Base-by-base conservation (phyloP, 768 basidiomycete genomes). In the Lyophyllum atratum region DNA sequence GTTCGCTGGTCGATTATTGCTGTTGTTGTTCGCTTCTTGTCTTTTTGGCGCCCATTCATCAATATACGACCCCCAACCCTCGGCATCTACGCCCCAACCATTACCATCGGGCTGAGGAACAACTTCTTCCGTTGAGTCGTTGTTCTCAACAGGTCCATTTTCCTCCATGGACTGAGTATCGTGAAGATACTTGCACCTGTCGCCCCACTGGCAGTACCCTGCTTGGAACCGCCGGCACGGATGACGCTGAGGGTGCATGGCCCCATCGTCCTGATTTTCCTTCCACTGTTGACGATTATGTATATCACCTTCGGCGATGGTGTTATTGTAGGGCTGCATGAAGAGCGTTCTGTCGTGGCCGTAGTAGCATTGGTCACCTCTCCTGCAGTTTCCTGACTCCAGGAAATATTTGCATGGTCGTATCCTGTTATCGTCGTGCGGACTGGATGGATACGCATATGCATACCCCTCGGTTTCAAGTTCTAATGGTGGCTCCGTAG, bases 331-430 rank as follows among this genome's bases (percentile, higher is more conserved):
- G 3, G 26, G 17, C n/a, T 29, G 26, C 46, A 5, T 6, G 19
- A 43, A 10, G 47, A 22, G 15, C 10, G 37, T 19, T 9, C 21
- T 33, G 34, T 59, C 60, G 25, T 64, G 63, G 37, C 45, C 54
- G 34, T 55, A 52, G 40, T 57, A 29, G 22, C 61, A 60, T 12
- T 48, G 26, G 17, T 58, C 52, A 12, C 61, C 61, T 29, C 52
- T 55, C 22, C 29, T 43, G 44, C 61, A 64, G 25, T 56, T 24
- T 29, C 62, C 62, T 14, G 25, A 55, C 14, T 65, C 45, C 19
- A 60, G 22, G 50, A 64, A 70, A 45, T 63, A 68, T 50, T 60
- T 68, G 48, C 64, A 69, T 50, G 58, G 61, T 45, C 52, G 63
- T 53, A 14, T 15, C 31, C n/a, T 19, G 24, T 8, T 8, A 26